A percentile compares a stretch with the other conserved stretches of the same genome.
These are phyloP conservation scores for Lagenaria siceraria DNA, from an alignment of 306 rosid genomes.

Conservation along the genomic window DNA sequence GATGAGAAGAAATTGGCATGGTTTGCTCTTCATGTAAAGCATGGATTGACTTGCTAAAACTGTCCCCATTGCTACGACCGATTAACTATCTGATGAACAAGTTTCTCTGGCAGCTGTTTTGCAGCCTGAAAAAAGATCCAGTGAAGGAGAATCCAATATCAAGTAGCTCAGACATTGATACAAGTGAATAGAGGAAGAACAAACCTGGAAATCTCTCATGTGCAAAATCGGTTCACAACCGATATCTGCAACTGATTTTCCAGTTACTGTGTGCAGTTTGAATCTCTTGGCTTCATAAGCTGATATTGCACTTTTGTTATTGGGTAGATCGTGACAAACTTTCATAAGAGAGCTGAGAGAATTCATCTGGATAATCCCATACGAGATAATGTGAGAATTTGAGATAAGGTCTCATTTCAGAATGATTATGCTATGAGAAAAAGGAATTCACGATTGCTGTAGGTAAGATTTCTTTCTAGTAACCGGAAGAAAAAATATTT, in stretches of 20 bases:
- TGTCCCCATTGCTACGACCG: neutral
- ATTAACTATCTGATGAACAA: conserved; percentile 38
- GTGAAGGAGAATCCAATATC: conserved; percentile 5
- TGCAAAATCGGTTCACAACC: conserved; percentile 96
- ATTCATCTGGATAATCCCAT: conserved; percentile 58
- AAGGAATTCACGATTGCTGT: neutral
- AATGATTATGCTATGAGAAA: neutral
- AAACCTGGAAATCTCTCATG: conserved; percentile 96
- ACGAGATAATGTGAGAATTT: conserved; percentile 13
- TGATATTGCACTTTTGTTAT: conserved; percentile 26
- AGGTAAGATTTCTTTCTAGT: neutral
- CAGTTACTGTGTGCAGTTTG: conserved; percentile 66
- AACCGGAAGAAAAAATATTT: neutral
- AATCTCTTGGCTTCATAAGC: conserved; percentile 60
- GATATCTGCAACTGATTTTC: conserved; percentile 80
- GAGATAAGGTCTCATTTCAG: neutral
- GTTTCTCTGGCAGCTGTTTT: conserved; percentile 73
- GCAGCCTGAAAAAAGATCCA: conserved; percentile 43
- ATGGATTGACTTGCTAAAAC: conserved; percentile 16
- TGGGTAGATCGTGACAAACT: conserved; percentile 61
- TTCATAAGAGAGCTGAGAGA: conserved; percentile 76
- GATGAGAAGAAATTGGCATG: neutral
- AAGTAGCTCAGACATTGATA: neutral
- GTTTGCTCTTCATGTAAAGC: neutral
- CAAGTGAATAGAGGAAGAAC: neutral